Percentiles rank a stretch among this genome's conserved stretches.
Conservation (phyloP, 164 flowering plant genomes). For the Chimonanthus praecox region DNA sequence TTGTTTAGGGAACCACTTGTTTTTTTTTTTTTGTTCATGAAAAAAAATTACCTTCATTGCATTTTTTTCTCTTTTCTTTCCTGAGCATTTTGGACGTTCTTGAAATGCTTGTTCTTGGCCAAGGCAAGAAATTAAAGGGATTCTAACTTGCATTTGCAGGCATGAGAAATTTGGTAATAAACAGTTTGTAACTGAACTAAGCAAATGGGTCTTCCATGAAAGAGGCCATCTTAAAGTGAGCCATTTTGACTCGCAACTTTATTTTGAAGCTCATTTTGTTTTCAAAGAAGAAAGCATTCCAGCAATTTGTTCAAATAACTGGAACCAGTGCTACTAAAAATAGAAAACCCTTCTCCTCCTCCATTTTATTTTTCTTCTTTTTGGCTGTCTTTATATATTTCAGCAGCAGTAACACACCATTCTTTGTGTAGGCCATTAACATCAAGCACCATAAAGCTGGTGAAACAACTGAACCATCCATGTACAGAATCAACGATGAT, state of each 20-base stretch:
- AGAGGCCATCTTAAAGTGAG: constrained; percentile 96
- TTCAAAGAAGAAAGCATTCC: background rate
- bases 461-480: constrained; percentile 80
- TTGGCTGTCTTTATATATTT: background rate
- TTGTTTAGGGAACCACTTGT: too few relatives aligned
- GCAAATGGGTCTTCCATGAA: constrained; percentile 99
- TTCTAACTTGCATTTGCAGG: constrained; percentile 37
- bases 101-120: background rate
- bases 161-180: constrained; percentile 87
- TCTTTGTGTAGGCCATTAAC: constrained; percentile 56
- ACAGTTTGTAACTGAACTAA: constrained; percentile 83
- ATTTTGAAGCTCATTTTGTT: background rate
- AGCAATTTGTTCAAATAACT: background rate
- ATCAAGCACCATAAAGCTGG: constrained; percentile 78
- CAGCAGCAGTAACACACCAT: background rate
- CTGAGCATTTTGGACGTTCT: background rate
- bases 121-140: constrained; percentile 7
- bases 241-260: background rate
- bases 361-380: too few relatives aligned
- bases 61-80: too few relatives aligned
- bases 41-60: background rate
- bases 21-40: too few relatives aligned
- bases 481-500: constrained; percentile 91
- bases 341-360: background rate
- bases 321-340: background rate